phyloP scores from a whole-genome alignment of 768 basidiomycete species.

The Mycena pura region DNA sequence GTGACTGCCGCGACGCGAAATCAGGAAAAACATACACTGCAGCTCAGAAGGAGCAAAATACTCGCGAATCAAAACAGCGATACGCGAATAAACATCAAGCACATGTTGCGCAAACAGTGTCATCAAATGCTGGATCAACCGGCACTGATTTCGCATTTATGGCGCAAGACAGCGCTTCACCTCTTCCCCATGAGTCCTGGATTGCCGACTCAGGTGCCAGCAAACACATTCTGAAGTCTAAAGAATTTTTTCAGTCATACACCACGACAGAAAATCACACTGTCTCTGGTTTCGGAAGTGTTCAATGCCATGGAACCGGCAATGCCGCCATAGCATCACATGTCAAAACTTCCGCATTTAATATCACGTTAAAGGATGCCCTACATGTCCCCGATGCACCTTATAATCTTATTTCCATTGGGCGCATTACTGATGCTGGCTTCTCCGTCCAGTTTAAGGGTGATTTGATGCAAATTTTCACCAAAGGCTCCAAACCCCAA shows the following conservation, averaged over 20 bases:
- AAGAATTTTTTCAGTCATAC: not conserved
- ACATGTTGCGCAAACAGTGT: not conserved
- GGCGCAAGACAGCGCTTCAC: not conserved
- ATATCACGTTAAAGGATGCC: slow-evolving; percentile 2
- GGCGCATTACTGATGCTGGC: slow-evolving; percentile 17
- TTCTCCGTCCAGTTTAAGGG: slow-evolving; percentile 12
- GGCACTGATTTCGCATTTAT: slow-evolving; percentile 6
- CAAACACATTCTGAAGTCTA: slow-evolving; percentile 2
- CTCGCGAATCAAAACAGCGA: not conserved
- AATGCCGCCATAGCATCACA: slow-evolving; percentile 6
- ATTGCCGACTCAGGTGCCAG: slow-evolving; percentile 9
- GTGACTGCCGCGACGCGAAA: slow-evolving; percentile 12
- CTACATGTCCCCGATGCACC: slow-evolving; percentile 19
- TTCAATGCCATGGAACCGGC: slow-evolving; percentile 14
- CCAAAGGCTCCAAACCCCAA: not conserved
- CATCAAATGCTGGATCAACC: not conserved
- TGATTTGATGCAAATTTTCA: slow-evolving; percentile 18
- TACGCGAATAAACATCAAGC: slow-evolving; percentile 10
- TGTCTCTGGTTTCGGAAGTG: slow-evolving; percentile 10
- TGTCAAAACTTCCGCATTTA: slow-evolving; percentile 5
- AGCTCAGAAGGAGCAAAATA: slow-evolving; percentile 12
- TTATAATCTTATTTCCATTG: no score
- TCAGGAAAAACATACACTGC: slow-evolving; percentile 8
- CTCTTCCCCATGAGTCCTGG: slow-evolving; percentile 2
- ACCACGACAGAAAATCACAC: not conserved